Conservation (phyloP, 257 asterid genomes). For the Scutellaria barbata region DNA sequence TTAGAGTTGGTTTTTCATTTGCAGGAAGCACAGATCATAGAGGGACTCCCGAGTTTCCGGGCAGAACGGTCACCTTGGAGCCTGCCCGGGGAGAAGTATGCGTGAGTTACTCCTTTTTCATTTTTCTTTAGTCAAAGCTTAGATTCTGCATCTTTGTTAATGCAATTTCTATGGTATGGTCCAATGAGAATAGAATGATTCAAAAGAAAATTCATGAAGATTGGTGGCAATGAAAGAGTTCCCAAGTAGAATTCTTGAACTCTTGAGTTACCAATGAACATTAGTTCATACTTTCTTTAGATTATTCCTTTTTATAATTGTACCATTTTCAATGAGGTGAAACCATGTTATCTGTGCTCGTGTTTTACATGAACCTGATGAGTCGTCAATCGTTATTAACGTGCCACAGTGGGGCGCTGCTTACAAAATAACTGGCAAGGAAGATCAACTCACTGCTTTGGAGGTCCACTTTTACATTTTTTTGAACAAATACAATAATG, state of each 20-base stretch:
- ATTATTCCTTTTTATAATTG: too few species aligned
- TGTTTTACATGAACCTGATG: background rate
- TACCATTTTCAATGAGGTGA: background rate
- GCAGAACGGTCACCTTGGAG: slow-evolving; percentile 91
- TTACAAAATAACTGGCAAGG: slow-evolving; percentile 67
- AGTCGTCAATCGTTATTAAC: background rate
- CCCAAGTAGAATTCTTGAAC: too few species aligned
- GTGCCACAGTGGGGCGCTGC: slow-evolving; percentile 91
- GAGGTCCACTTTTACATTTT: slow-evolving; percentile 49
- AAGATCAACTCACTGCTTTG: slow-evolving; percentile 79
- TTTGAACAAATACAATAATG: background rate
- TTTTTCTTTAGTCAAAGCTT: background rate
- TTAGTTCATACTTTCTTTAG: background rate
- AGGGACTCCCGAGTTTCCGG: slow-evolving; percentile 91
- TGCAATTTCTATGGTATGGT: slow-evolving; percentile 4
- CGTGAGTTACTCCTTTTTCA: slow-evolving; percentile 43
- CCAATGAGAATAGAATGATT: background rate
- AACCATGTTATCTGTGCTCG: background rate
- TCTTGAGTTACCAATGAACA: background rate
- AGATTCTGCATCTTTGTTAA: background rate
- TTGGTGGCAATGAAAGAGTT: too few species aligned
- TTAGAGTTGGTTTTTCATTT: slow-evolving; percentile 11
- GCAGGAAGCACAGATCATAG: slow-evolving; percentile 98
- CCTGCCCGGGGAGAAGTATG: slow-evolving; percentile 82
- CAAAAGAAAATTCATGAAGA: too few species aligned